phyloP scores from a whole-genome alignment of 192 early-diverging fungal species.

The Podila epigama region DNA sequence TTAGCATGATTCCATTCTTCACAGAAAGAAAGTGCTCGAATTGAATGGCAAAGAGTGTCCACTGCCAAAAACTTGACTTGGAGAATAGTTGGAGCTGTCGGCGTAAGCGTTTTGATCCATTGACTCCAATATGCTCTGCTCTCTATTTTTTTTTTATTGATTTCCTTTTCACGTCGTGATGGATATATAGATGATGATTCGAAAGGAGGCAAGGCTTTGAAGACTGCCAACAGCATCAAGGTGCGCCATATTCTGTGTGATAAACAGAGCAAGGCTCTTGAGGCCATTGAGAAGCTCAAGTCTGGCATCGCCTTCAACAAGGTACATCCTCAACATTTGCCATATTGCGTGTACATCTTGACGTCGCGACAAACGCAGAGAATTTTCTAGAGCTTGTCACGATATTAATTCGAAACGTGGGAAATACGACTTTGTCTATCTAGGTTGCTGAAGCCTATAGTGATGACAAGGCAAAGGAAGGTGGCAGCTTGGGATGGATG shows the following conservation, averaged over 20 bases:
- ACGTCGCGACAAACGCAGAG: slow-evolving; percentile 17
- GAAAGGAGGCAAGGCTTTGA: slow-evolving; percentile 60
- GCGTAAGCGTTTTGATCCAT: too few relatives aligned
- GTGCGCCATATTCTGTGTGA: slow-evolving; percentile 88
- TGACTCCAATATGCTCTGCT: too few relatives aligned
- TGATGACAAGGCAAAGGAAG: slow-evolving; percentile 85
- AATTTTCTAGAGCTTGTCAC: too few relatives aligned
- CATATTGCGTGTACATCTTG: background rate
- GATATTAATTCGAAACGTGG: too few relatives aligned
- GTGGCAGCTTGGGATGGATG: slow-evolving; percentile 84
- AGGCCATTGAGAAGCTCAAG: slow-evolving; percentile 72
- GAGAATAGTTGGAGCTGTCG: too few relatives aligned
- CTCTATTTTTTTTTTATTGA: too few relatives aligned
- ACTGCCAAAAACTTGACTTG: too few relatives aligned
- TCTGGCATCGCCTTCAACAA: slow-evolving; percentile 40
- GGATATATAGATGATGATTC: slow-evolving; percentile 37
- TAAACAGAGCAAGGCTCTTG: slow-evolving; percentile 75
- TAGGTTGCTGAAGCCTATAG: slow-evolving; percentile 77
- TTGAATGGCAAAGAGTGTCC: too few relatives aligned
- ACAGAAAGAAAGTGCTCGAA: background rate
- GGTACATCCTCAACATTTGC: slow-evolving; percentile 16
- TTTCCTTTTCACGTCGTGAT: too few relatives aligned
- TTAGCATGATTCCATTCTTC: background rate
- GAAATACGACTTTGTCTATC: background rate
- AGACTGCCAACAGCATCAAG: slow-evolving; percentile 68